A percentile compares a stretch with the other conserved stretches of the same genome.
Evolutionary conservation across 164 flowering plant species (phyloP).

Genomic region (Sextonia rubra): DNA sequence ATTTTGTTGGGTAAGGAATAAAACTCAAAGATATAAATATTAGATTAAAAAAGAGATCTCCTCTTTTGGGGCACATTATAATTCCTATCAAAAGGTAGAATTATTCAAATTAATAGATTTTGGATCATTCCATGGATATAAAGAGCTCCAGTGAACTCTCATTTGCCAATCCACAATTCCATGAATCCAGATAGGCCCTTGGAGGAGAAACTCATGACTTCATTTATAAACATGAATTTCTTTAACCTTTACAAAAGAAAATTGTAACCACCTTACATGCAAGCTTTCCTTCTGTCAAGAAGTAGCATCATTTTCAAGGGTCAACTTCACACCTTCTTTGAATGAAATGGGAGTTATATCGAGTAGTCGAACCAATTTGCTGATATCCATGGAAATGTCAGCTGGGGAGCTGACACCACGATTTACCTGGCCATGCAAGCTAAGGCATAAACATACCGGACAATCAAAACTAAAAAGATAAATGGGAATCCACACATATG

Average conservation of each 20-base stretch:
- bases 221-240: too few species aligned
- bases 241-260: not conserved
- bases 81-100: not conserved
- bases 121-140: not conserved
- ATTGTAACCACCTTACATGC: not conserved
- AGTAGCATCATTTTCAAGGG: conserved; percentile 34
- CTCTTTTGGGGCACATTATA: not conserved
- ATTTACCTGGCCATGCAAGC: conserved; percentile 45
- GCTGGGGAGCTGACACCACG: conserved; percentile 87
- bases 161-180: too few species aligned
- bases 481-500: not conserved
- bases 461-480: not conserved
- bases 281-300: conserved; percentile 11
- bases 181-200: too few species aligned
- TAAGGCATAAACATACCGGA: not conserved
- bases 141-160: not conserved
- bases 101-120: not conserved
- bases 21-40: not conserved
- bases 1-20: not conserved
- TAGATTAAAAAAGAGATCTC: not conserved
- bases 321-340: conserved; percentile 61
- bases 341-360: conserved; percentile 48
- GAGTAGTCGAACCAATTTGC: conserved; percentile 48
- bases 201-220: too few species aligned
- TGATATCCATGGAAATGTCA: conserved; percentile 87